phyloP scores from a whole-genome alignment of 768 basidiomycete species.

The Cubamyces lactineus region DNA sequence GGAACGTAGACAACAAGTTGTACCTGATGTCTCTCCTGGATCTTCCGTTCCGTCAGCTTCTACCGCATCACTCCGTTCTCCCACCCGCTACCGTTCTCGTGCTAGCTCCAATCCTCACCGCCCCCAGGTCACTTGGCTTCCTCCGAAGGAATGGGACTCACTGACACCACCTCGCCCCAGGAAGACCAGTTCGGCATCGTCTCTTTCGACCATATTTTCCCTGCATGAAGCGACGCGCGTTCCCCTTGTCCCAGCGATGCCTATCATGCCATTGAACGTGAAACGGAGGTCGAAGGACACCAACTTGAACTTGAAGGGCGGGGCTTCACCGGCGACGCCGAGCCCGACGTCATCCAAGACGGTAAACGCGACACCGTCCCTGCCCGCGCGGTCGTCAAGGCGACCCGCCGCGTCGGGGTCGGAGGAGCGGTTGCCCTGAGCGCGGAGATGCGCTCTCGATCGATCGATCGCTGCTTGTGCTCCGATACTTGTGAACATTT shows the following conservation, averaged over 20 bases:
- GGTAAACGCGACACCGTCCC: not conserved
- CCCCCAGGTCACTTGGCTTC: conserved; percentile 19
- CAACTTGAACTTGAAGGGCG: not conserved
- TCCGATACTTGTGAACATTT: not conserved
- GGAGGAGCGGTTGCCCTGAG: conserved; percentile 8
- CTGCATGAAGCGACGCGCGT: conserved; percentile 4
- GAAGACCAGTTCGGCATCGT: conserved; percentile 9
- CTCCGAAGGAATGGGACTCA: not conserved
- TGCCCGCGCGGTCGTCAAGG: conserved; percentile 19
- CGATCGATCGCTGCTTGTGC: conserved; percentile 8
- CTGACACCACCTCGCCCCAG: not conserved
- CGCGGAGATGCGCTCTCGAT: conserved; percentile 11
- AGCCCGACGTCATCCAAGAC: not conserved
- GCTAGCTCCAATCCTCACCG: conserved; percentile 9
- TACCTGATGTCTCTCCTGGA: conserved; percentile 7
- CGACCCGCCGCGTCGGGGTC: conserved; percentile 14
- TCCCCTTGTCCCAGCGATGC: not conserved
- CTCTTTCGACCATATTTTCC: conserved; percentile 8
- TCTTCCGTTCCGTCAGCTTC: conserved; percentile 4
- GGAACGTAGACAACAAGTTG: not conserved
- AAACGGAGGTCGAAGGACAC: not conserved
- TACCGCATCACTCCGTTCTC: not conserved
- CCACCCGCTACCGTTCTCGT: not conserved
- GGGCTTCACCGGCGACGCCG: not conserved
- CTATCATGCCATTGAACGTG: conserved; percentile 12